Conservation (phyloP, 805 yeast genomes). For the Starmerella potacharoeniae region DNA sequence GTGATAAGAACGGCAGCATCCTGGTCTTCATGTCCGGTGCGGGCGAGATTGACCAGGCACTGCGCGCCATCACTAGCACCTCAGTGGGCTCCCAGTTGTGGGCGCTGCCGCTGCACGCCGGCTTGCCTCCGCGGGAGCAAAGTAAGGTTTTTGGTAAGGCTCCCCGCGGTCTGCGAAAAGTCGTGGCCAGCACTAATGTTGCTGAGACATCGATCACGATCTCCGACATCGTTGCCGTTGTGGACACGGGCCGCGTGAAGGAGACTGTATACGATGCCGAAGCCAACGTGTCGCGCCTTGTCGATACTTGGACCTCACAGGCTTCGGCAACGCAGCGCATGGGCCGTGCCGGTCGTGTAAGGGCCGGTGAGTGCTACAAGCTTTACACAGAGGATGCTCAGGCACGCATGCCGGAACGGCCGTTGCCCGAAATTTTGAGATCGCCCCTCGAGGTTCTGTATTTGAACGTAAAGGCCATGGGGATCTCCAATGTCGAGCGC, state of each 20-base stretch:
- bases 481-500: conserved; percentile 54
- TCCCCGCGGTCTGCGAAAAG: conserved; percentile 48
- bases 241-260: conserved; percentile 81
- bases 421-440: conserved; percentile 81
- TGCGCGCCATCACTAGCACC: conserved; percentile 31
- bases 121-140: conserved; percentile 73
- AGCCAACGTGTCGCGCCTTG: conserved; percentile 55
- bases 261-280: conserved; percentile 58
- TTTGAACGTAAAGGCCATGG: conserved; percentile 80
- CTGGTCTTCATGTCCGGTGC: conserved; percentile 84
- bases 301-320: conserved; percentile 76
- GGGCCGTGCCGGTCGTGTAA: conserved; percentile 97
- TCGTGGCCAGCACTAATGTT: conserved; percentile 82
- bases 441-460: conserved; percentile 75
- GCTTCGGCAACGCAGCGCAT: conserved; percentile 87
- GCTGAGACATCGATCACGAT: conserved; percentile 97
- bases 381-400: conserved; percentile 57
- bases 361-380: conserved; percentile 70
- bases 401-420: conserved; percentile 51
- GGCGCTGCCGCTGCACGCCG: conserved; percentile 76
- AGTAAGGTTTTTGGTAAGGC: conserved; percentile 55
- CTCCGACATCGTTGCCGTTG: conserved; percentile 85
- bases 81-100: conserved; percentile 29
- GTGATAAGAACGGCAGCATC: conserved; percentile 53
- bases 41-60: conserved; percentile 65